Base-by-base conservation (phyloP, 495 filamentous ascomycete genomes). In the Chaetomidium leptoderma region DNA sequence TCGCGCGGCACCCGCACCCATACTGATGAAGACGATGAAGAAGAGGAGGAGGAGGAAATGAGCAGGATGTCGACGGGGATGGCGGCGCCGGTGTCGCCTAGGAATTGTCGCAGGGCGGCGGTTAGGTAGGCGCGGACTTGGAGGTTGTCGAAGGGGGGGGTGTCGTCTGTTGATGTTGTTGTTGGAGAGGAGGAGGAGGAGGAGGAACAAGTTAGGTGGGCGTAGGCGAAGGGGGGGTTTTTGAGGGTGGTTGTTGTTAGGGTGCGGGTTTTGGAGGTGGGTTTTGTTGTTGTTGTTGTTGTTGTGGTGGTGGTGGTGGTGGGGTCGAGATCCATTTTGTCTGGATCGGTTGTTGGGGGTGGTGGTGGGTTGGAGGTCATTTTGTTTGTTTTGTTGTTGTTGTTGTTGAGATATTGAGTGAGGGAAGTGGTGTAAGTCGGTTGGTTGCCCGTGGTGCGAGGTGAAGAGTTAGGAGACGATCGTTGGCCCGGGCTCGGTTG, bases 51-150 rank as follows among this genome's bases (percentile, higher is more conserved):
- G n/a, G n/a, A n/a, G n/a, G n/a, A n/a, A n/a, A n/a, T n/a, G n/a
- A n/a, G n/a, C n/a, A 97, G 76, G 32, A 96, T 86, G 63, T 97
- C 92, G 58, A 96, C 71, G 0, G 86, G 75, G 21, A 96, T 90
- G 1, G 86, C 82, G 6, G 86, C 76, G 32, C 92, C 92, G 2
- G 83, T 82, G 30, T 87, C 64, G 9, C 92, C 92, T 19, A 96
- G 83, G 72, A 89, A 96, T 65, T 91, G 88, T 9, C 78, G 80
- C 1, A 96, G 75, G 0, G 91, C 87, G 29, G 86, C 70, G 21
- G 82, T 85, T 49, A 93, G 83, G 64, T 90, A 83, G 1, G 86
- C 81, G 36, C 85, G 86, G 32, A 83, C 81, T 45, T 89, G 92
- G 33, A 96, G 78, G 29, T 79, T 75, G 72, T 97, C 92, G 33